phyloP scores from a whole-genome alignment of 2,329 filamentous ascomycete species.

The Diaporthe citriasiana region DNA sequence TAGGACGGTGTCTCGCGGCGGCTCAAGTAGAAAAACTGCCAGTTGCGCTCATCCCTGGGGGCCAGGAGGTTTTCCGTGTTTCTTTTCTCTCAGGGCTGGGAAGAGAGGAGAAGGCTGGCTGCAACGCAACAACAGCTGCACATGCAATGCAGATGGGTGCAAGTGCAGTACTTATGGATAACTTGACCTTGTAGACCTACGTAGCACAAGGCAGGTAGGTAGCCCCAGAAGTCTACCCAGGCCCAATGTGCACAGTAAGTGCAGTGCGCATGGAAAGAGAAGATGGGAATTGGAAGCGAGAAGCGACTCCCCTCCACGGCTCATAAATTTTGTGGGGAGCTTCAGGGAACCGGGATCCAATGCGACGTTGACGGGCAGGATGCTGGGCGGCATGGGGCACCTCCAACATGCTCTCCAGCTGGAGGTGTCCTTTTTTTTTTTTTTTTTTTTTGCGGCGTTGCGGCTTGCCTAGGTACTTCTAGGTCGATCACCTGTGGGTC shows the following conservation, averaged over 20 bases:
- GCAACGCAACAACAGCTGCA: slow-evolving; percentile 13
- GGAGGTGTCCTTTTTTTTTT: neutral
- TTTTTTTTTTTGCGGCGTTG: neutral
- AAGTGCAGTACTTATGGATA: slow-evolving; percentile 11
- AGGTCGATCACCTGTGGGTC: slow-evolving; percentile 25
- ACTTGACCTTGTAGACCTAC: slow-evolving; percentile 5
- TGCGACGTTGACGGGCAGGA: slow-evolving; percentile 17
- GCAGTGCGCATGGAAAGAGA: neutral
- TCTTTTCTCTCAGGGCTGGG: slow-evolving; percentile 10
- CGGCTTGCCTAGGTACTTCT: neutral
- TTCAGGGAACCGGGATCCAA: slow-evolving; percentile 25
- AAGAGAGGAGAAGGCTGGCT: slow-evolving; percentile 12
- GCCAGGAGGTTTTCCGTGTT: neutral
- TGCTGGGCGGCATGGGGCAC: neutral
- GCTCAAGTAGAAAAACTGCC: slow-evolving; percentile 18
- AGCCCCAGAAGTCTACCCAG: neutral
- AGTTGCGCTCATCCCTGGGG: neutral
- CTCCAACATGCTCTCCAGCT: neutral
- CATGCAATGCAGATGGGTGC: slow-evolving; percentile 28
- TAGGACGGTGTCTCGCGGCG: slow-evolving; percentile 15
- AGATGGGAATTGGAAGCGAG: slow-evolving; percentile 27
- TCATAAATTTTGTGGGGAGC: slow-evolving; percentile 31
- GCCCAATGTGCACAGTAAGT: slow-evolving; percentile 3
- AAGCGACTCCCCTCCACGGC: slow-evolving; percentile 12
- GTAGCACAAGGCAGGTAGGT: neutral